Evolutionary conservation across 1,284 basidiomycete genomes (phyloP).

Genomic region (Phenoliferia sp.): DNA sequence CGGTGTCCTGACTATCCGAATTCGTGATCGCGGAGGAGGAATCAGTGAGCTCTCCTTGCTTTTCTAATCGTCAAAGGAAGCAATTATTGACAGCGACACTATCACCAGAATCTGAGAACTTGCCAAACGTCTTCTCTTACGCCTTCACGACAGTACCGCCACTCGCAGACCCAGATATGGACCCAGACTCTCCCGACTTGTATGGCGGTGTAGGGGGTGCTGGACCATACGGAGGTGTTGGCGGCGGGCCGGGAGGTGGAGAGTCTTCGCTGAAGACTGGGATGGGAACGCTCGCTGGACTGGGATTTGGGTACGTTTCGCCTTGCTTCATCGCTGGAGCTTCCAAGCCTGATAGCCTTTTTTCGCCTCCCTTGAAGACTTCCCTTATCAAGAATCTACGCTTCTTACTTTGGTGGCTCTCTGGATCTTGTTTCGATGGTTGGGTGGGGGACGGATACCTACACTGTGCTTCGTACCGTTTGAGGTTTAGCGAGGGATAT

Average conservation of each 20-base stretch:
- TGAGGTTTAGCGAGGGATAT: not conserved
- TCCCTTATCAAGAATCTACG: not conserved
- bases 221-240: slow-evolving; percentile 48
- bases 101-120: slow-evolving; percentile 52
- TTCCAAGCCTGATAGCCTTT: no score
- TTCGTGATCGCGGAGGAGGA: slow-evolving; percentile 81
- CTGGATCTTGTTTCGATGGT: slow-evolving; percentile 69
- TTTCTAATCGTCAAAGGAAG: no score
- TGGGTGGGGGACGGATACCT: slow-evolving; percentile 74
- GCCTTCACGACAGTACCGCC: slow-evolving; percentile 74
- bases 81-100: no score
- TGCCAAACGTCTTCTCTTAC: slow-evolving; percentile 78
- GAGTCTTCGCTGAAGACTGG: slow-evolving; percentile 67
- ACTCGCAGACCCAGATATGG: slow-evolving; percentile 29
- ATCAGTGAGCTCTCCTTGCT: slow-evolving; percentile 48
- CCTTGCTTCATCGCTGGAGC: not conserved
- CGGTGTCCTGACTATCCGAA: slow-evolving; percentile 65
- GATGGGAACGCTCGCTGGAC: slow-evolving; percentile 69
- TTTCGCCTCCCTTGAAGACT: no score
- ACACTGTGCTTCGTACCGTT: not conserved
- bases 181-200: slow-evolving; percentile 29
- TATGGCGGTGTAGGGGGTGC: slow-evolving; percentile 36
- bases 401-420: slow-evolving; percentile 59
- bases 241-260: slow-evolving; percentile 65
- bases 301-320: slow-evolving; percentile 62